Evolutionary conservation across 164 flowering plant species (phyloP).

Genomic region (Warburgia ugandensis): DNA sequence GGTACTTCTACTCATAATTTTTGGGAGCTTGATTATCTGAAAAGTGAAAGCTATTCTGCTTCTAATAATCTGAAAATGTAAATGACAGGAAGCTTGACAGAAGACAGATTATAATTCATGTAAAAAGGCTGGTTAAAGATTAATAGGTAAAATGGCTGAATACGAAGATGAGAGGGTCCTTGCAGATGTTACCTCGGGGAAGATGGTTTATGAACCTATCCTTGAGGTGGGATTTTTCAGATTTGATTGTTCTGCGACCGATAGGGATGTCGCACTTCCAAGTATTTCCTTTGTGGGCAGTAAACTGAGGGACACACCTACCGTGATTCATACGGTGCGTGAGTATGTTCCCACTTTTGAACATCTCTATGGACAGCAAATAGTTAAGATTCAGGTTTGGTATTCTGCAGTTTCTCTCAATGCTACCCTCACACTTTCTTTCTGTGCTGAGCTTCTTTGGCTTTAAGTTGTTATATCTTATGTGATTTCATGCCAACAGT

Average conservation of each 20-base stretch:
- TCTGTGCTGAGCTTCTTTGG: too few relatives aligned
- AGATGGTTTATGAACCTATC: conserved; percentile 71
- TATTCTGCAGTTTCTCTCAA: too few relatives aligned
- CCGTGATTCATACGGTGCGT: conserved; percentile 36
- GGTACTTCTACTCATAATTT: too few relatives aligned
- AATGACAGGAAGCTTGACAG: conserved; percentile 18
- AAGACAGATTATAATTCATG: conserved; percentile 12
- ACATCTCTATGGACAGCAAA: conserved; percentile 48
- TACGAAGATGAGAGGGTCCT: conserved; percentile 17
- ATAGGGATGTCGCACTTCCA: conserved; percentile 61
- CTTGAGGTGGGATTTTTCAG: conserved; percentile 85
- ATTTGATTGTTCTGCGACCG: conserved; percentile 73
- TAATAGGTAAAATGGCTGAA: conserved; percentile 41
- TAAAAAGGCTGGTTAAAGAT: conserved; percentile 16
- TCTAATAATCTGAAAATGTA: conserved; percentile 7
- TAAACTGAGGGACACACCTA: conserved; percentile 57
- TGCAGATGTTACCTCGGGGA: conserved; percentile 33
- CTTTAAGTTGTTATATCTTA: too few relatives aligned
- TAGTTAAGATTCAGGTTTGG: conserved; percentile 69
- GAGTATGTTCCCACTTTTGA: conserved; percentile 57
- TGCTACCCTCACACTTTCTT: too few relatives aligned
- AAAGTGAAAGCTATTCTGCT: too few relatives aligned
- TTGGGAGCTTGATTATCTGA: too few relatives aligned
- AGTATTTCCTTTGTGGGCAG: conserved; percentile 60
- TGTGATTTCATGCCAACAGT: conserved; percentile 1